Conservation (phyloP, 2,329 filamentous ascomycete genomes). For the Aspergillus intermedius region DNA sequence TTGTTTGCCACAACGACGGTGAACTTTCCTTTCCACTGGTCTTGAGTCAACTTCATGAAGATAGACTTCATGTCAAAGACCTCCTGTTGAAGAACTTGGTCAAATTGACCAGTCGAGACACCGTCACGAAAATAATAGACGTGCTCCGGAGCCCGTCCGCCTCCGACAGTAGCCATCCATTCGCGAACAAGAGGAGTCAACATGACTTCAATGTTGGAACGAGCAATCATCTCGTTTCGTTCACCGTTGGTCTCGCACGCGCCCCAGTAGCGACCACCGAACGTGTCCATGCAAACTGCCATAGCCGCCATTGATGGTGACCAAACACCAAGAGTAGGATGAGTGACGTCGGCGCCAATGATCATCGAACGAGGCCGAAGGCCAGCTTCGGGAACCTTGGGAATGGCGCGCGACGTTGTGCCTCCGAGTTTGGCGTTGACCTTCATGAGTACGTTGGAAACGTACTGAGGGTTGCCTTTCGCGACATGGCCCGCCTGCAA, state of each 20-base stretch:
- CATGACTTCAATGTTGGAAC: constrained; percentile 59
- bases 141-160: constrained; percentile 57
- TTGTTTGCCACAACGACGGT: constrained; percentile 87
- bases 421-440: constrained; percentile 94
- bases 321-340: constrained; percentile 62
- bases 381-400: constrained; percentile 34
- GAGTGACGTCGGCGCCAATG: constrained; percentile 86
- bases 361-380: constrained; percentile 59
- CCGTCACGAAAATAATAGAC: constrained; percentile 93
- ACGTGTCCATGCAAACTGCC: constrained; percentile 69
- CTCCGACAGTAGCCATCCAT: constrained; percentile 56
- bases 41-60: constrained; percentile 39
- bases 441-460: constrained; percentile 93
- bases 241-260: constrained; percentile 76
- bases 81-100: constrained; percentile 72
- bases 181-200: constrained; percentile 57
- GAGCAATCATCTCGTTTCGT: constrained; percentile 70
- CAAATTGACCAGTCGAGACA: constrained; percentile 79
- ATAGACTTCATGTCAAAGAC: constrained; percentile 61
- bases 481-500: constrained; percentile 64
- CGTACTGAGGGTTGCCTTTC: constrained; percentile 72
- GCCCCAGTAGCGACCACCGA: constrained; percentile 69
- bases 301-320: constrained; percentile 78
- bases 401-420: constrained; percentile 55
- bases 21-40: constrained; percentile 55